Evolutionary conservation across 73 alveolate genomes (phyloP).

Genomic region (Paraurostyla sp.): DNA sequence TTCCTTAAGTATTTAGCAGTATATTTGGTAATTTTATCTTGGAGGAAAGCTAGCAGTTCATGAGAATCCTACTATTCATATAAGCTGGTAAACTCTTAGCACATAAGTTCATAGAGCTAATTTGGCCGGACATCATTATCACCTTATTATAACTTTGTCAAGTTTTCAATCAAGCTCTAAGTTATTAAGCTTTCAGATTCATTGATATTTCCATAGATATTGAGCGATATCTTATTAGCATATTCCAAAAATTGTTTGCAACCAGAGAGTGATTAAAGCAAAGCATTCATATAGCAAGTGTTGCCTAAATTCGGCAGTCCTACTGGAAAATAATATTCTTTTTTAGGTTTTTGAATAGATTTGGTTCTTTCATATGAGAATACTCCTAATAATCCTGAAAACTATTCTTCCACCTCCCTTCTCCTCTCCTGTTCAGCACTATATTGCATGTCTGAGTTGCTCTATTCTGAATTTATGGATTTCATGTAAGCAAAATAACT

Average conservation of each 20-base stretch:
- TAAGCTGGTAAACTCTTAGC: slow-evolving; percentile 4
- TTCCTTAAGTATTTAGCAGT: slow-evolving; percentile 26
- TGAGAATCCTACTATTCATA: slow-evolving; percentile 55
- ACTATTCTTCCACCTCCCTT: neutral
- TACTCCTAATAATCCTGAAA: neutral
- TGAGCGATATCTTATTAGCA: slow-evolving; percentile 33
- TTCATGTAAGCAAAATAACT: no score
- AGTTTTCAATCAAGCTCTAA: neutral
- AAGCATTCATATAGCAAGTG: slow-evolving; percentile 99
- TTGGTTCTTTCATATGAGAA: slow-evolving; percentile 27
- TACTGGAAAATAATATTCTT: slow-evolving; percentile 15
- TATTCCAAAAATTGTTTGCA: slow-evolving; percentile 32
- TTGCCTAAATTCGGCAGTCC: slow-evolving; percentile 96
- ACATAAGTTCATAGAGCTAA: slow-evolving; percentile 2
- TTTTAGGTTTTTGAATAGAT: no score
- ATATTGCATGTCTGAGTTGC: no score
- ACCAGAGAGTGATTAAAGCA: slow-evolving; percentile 63
- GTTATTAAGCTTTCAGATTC: slow-evolving; percentile 17
- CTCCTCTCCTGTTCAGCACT: no score
- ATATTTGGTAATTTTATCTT: slow-evolving; percentile 45
- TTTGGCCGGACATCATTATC: neutral
- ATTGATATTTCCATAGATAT: neutral
- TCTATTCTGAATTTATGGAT: neutral
- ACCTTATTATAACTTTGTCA: slow-evolving; percentile 20
- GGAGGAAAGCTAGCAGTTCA: slow-evolving; percentile 44